Conservation (phyloP, 2,329 filamentous ascomycete species). For the Botrytis paeoniae region DNA sequence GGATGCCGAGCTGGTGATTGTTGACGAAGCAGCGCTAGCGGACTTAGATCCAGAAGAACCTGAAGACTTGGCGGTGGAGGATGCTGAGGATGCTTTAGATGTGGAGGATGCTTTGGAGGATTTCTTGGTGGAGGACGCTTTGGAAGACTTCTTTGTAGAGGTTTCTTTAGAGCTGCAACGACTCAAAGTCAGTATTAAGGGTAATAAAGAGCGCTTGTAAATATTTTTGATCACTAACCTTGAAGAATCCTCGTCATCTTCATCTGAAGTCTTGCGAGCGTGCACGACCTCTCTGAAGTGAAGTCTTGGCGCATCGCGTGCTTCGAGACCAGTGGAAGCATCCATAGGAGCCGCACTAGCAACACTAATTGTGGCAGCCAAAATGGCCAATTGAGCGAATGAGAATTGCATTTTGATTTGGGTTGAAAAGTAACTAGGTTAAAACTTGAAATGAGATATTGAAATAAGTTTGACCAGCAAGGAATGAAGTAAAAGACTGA, state of each 20-base stretch:
- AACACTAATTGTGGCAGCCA: neutral
- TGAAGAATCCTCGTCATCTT: neutral
- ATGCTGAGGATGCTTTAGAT: neutral
- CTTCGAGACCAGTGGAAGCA: neutral
- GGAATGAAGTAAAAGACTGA: neutral
- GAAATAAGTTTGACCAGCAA: conserved; percentile 1
- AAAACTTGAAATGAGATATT: neutral
- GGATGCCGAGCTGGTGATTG: neutral
- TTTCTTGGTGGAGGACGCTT: neutral
- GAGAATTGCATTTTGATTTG: conserved; percentile 15
- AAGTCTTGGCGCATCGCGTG: neutral
- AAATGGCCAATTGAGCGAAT: conserved; percentile 1
- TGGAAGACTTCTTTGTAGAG: neutral
- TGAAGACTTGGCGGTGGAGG: neutral
- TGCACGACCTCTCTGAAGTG: neutral
- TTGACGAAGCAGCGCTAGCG: neutral
- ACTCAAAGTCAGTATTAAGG: neutral
- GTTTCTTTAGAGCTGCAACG: neutral
- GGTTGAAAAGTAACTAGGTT: neutral
- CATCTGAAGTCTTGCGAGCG: neutral
- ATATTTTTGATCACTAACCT: neutral
- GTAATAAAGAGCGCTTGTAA: neutral
- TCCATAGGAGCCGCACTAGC: conserved; percentile 2
- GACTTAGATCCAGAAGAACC: neutral
- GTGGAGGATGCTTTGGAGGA: neutral